Evolutionary conservation across 2,329 filamentous ascomycete genomes (phyloP).

Genomic region (Penicillium polonicum): DNA sequence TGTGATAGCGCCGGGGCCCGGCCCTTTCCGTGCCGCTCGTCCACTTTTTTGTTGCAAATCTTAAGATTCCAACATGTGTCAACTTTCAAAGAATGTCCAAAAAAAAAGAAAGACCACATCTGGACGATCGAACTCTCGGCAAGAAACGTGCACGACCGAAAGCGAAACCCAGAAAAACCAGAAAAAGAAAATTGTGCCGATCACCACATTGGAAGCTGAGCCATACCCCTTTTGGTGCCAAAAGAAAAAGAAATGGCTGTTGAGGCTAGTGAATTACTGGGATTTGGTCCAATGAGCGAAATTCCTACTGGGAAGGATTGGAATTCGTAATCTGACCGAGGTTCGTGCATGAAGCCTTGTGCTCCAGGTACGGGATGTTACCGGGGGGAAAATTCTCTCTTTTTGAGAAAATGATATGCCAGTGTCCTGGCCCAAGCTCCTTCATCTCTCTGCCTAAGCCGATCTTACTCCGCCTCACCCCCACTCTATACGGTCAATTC

Average conservation of each 20-base stretch:
- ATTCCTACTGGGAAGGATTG: slow-evolving; percentile 26
- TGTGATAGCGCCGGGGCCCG: slow-evolving; percentile 30
- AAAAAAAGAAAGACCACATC: slow-evolving; percentile 1
- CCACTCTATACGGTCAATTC: slow-evolving; percentile 17
- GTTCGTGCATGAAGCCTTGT: slow-evolving; percentile 27
- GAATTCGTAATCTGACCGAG: slow-evolving; percentile 29
- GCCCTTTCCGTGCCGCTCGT: slow-evolving; percentile 40
- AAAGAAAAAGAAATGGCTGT: slow-evolving; percentile 17
- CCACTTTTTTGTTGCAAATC: slow-evolving; percentile 16
- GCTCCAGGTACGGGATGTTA: slow-evolving; percentile 25
- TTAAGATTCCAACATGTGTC: slow-evolving; percentile 6
- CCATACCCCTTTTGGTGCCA: slow-evolving; percentile 27
- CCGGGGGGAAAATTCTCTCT: slow-evolving; percentile 7
- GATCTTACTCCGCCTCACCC: slow-evolving; percentile 31
- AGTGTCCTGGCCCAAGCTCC: slow-evolving; percentile 34
- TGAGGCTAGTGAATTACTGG: slow-evolving; percentile 22
- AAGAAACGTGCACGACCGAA: slow-evolving; percentile 15
- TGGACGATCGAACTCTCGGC: slow-evolving; percentile 15
- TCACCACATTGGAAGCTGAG: slow-evolving; percentile 23
- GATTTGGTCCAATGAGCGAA: slow-evolving; percentile 32
- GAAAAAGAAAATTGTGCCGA: slow-evolving; percentile 24
- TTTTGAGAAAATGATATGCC: slow-evolving; percentile 13
- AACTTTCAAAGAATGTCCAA: not conserved
- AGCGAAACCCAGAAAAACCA: not conserved
- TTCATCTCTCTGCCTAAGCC: slow-evolving; percentile 26